Conservation (phyloP, 2,329 filamentous ascomycete genomes). For the Scedosporium apiospermum region DNA sequence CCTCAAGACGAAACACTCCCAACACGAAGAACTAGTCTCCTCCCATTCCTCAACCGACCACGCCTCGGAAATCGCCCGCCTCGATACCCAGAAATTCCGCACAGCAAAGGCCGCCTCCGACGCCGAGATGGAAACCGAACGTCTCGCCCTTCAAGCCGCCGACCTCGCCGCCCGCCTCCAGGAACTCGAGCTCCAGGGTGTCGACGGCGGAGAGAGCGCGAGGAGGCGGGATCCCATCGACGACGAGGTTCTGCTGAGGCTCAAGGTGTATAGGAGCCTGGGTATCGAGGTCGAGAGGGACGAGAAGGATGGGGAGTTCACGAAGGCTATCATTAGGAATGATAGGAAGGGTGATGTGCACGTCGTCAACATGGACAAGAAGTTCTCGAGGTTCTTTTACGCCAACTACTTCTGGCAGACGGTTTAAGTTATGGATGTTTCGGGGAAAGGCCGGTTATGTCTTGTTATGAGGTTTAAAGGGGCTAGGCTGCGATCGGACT, state of each 20-base stretch:
- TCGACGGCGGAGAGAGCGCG: conserved; percentile 52
- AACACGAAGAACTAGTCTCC: conserved; percentile 66
- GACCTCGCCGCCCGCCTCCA: conserved; percentile 66
- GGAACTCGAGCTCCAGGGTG: conserved; percentile 77
- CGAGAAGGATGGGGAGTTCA: conserved; percentile 67
- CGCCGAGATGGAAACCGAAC: conserved; percentile 87
- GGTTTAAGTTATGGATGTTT: conserved; percentile 35
- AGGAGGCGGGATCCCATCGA: conserved; percentile 38
- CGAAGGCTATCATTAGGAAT: conserved; percentile 77
- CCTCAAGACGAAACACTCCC: conserved; percentile 62
- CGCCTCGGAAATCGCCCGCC: conserved; percentile 71
- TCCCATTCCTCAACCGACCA: conserved; percentile 71
- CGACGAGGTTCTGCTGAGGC: conserved; percentile 60
- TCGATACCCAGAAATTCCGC: conserved; percentile 91
- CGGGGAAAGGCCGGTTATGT: background rate
- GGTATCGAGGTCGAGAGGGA: conserved; percentile 82
- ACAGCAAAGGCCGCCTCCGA: conserved; percentile 86
- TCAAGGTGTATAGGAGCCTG: conserved; percentile 84
- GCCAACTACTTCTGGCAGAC: conserved; percentile 95
- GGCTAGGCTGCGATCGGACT: background rate
- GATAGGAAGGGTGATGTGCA: conserved; percentile 83
- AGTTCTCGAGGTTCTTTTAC: conserved; percentile 86
- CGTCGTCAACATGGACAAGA: conserved; percentile 87
- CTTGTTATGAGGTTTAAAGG: background rate
- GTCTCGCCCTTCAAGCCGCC: conserved; percentile 69